Base-by-base conservation (phyloP, 768 basidiomycete genomes). In the Agaricus blazei region DNA sequence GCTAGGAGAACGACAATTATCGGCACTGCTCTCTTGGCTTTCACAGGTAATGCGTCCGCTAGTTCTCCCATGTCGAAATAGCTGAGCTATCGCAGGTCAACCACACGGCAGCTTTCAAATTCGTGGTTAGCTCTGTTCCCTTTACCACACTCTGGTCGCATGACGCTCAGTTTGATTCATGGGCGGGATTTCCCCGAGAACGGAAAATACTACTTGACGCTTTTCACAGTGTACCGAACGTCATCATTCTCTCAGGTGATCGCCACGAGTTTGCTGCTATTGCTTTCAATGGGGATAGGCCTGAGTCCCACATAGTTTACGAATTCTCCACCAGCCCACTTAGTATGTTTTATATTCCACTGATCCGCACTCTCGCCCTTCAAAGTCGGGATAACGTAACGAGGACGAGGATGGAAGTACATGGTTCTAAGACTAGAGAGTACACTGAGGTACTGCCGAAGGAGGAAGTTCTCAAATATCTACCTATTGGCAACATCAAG, bases 231-330 rank as follows among this genome's bases (percentile, higher is more conserved):
- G 82, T 90, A 9, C 85, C 87, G 0, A 90, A 90, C 61, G 80
- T 88, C 45, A 69, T 86, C 63, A 64, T 90, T 49, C 68, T 90
- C 44, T 84, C 82, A 2, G 88, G 88, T 7, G 89, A 90, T 64
- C 76, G 88, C 23, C 89, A 91, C 65, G 88, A 90, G 68, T 90
- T 90, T 62, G 88, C 88, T 1, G 81, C 80, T 4, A 77, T 89
- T 60, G 81, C 85, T 68, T 86, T 82, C 65, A 75, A 72, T 51
- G 62, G 74, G 56, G 58, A 67, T 43, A 64, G 71, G 58, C 53
- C 65, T 51, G 50, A 65, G 42, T 59, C 68, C 4, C 72, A 82
- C 58, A 60, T 71, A 7, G 74, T 88, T 27, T 67, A 73, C 43
- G 89, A 90, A 63, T 75, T 89, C 57, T 87, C 85, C 24, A 88